Conservation (phyloP, 208 protist species). For the Leishmania guyanensis region DNA sequence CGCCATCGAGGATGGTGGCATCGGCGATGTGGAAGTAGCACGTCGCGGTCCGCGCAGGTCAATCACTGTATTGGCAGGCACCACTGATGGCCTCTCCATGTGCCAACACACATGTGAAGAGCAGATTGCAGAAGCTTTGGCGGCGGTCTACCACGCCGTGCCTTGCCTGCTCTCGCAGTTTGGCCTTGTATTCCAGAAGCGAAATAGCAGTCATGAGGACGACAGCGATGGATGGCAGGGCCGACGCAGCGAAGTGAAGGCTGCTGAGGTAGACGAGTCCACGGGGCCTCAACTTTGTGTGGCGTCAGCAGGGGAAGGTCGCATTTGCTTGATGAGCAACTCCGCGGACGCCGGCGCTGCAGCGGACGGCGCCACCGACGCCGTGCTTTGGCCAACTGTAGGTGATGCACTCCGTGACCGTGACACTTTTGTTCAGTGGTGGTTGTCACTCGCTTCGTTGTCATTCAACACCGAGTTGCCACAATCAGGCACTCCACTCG, state of each 20-base stretch:
- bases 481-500: background rate
- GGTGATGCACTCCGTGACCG: conserved; percentile 1
- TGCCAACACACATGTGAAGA: background rate
- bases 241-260: background rate
- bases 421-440: background rate
- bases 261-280: no score
- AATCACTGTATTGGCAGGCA: background rate
- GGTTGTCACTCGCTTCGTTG: background rate
- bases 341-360: background rate
- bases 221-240: background rate
- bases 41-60: background rate
- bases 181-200: background rate
- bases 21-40: background rate
- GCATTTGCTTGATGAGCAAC: background rate
- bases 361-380: background rate
- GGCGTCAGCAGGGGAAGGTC: background rate
- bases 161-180: conserved; percentile 9
- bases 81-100: background rate
- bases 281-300: background rate
- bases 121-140: background rate
- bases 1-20: background rate
- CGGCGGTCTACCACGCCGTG: conserved; percentile 10
- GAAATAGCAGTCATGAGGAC: background rate
- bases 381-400: background rate
- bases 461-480: background rate